A percentile compares a stretch with the other conserved stretches of the same genome.
phyloP scores from a whole-genome alignment of 2,329 filamentous ascomycete genomes.

The Pseudogymnoascus sp. region DNA sequence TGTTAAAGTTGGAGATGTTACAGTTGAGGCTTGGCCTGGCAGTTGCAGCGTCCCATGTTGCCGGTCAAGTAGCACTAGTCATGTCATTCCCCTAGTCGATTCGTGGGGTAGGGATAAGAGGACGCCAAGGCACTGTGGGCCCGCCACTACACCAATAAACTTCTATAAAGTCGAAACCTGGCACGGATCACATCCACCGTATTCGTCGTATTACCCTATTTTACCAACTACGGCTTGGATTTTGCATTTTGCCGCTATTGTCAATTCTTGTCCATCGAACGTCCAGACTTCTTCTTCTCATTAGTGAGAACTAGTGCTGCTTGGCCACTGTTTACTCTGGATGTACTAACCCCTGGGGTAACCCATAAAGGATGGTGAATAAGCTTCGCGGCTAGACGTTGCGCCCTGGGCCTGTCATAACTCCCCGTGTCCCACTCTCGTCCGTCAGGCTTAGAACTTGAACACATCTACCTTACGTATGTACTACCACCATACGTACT shows the following conservation, averaged over 20 bases:
- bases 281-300: neutral
- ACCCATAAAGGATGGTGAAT: neutral
- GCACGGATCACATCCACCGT: neutral
- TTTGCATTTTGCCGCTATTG: neutral
- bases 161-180: neutral
- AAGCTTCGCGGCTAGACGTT: neutral
- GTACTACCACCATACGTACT: neutral
- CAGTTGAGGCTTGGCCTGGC: neutral
- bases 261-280: neutral
- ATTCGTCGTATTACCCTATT: neutral
- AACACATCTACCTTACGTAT: neutral
- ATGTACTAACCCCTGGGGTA: neutral
- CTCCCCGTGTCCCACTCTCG: neutral
- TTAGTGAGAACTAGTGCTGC: neutral
- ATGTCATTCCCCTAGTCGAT: neutral
- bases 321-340: neutral
- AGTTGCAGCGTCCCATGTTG: neutral
- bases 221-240: neutral
- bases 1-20: neutral
- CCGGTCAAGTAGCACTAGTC: neutral
- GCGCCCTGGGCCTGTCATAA: neutral
- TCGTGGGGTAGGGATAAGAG: too few species aligned
- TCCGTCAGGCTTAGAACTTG: neutral
- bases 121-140: neutral
- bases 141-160: neutral